Evolutionary conservation across 345 rosid genomes (phyloP), one percentile per base, ranked within the genome.

Genomic region (Laguncularia racemosa): DNA sequence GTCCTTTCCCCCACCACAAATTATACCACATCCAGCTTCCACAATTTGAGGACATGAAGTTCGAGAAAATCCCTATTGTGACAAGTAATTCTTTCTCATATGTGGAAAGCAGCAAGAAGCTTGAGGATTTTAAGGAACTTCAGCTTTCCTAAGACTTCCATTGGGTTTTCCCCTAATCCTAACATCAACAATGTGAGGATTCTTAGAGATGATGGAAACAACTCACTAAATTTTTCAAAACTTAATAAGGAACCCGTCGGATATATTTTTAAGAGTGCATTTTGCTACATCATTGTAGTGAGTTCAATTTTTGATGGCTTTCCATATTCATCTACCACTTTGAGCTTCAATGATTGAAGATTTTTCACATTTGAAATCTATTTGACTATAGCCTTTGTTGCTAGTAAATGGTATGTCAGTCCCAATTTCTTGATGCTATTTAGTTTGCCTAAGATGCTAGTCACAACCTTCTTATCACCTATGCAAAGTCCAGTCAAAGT

Each of bases 41-140:
- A 78, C 57, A 78, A 16, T 44, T 70, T 75, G 54, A 75, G 51
- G 26, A 64, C 68, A 14, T 55, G 65, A 44, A 75, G 80, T 28
- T 52, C 4, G 2, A 54, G 73, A 59, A 78, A 78, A 12, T 57
- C 60, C 1, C 2, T 20, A 0, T 0, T 2, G 4, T n/a, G 2
- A 17, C 71, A 75, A 40, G 28, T 64, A 71, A 78, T 75, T 13
- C 28, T 0, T 15, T 14, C 5, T 40, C 80, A 75, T 5, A 17
- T 1, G 46, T 64, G 75, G 10, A 80, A 78, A 1, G 16, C 12
- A 56, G 66, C 76, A 28, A 67, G 26, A 8, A 78, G 83, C 53
- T 73, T 70, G 13, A 72, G 80, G 56, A 67, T 56, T 13, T 49
- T 62, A 47, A 78, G 55, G 6, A 56, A 16, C 14, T 44, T 46